phyloP scores from a whole-genome alignment of 192 early-diverging fungal species.

The Dissophora globulifera region DNA sequence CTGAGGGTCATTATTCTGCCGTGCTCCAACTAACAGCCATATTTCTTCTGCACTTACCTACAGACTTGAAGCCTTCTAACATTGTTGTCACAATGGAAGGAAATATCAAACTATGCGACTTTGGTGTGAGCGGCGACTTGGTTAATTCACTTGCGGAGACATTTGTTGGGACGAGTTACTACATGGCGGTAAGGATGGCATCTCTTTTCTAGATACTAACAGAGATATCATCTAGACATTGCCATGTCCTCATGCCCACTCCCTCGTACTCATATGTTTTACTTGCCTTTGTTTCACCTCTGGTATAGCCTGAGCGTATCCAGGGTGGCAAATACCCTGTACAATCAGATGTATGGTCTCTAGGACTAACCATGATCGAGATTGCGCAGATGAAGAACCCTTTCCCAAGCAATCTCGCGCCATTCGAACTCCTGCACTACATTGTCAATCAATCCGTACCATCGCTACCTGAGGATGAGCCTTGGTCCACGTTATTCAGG shows the following conservation, averaged over 20 bases:
- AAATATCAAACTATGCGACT: constrained; percentile 96
- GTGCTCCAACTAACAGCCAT: too few species aligned
- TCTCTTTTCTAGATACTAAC: not conserved
- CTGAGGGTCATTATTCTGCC: too few species aligned
- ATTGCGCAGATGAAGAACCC: constrained; percentile 92
- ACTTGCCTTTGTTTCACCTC: not conserved
- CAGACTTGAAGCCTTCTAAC: constrained; percentile 99
- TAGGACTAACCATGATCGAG: constrained; percentile 94
- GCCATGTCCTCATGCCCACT: too few species aligned
- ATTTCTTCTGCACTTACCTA: too few species aligned
- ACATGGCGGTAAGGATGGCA: constrained; percentile 83
- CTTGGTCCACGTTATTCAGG: constrained; percentile 68
- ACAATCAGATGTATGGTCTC: constrained; percentile 96
- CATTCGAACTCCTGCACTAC: constrained; percentile 95
- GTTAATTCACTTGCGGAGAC: constrained; percentile 91
- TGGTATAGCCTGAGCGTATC: constrained; percentile 90
- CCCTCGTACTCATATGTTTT: not conserved
- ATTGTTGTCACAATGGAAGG: constrained; percentile 91
- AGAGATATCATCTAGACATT: too few species aligned
- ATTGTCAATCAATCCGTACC: constrained; percentile 94
- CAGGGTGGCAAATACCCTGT: constrained; percentile 89
- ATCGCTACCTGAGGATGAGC: constrained; percentile 70
- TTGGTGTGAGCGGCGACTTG: constrained; percentile 94
- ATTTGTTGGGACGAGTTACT: constrained; percentile 98
- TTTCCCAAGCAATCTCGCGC: constrained; percentile 84